phyloP scores from a whole-genome alignment of 2,329 filamentous ascomycete species.

The Drechslerella coelobrocha region DNA sequence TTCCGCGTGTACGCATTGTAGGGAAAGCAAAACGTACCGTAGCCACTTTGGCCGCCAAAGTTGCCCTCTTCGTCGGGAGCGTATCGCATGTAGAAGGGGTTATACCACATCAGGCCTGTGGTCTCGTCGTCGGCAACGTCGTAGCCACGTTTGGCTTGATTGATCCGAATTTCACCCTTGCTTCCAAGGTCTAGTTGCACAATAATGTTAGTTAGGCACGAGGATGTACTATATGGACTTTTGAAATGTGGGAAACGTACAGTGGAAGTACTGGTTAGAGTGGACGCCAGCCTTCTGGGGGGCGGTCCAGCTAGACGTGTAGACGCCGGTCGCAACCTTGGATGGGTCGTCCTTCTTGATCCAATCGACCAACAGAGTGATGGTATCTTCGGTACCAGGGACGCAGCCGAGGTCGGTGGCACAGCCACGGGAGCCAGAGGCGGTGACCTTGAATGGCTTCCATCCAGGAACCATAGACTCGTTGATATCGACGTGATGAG shows the following conservation, averaged over 20 bases:
- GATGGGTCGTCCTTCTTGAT: constrained; percentile 71
- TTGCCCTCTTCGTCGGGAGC: constrained; percentile 94
- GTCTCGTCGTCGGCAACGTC: constrained; percentile 82
- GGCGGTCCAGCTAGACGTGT: constrained; percentile 93
- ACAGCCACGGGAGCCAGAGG: constrained; percentile 77
- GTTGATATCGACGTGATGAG: constrained; percentile 89
- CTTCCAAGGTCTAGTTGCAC: constrained; percentile 69
- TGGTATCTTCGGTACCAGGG: constrained; percentile 86
- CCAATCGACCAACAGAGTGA: constrained; percentile 89
- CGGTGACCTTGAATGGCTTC: constrained; percentile 78
- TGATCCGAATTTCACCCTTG: constrained; percentile 83
- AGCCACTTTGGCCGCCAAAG: constrained; percentile 87
- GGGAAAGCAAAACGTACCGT: constrained; percentile 61
- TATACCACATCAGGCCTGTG: constrained; percentile 78
- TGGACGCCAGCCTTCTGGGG: constrained; percentile 93
- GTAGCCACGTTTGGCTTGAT: constrained; percentile 93
- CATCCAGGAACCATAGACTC: constrained; percentile 90
- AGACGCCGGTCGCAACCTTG: constrained; percentile 83
- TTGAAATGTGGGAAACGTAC: constrained; percentile 55
- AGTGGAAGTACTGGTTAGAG: constrained; percentile 96
- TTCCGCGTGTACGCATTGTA: neutral
- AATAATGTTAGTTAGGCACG: neutral
- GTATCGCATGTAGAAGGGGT: constrained; percentile 95
- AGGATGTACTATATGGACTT: neutral
- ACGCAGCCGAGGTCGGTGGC: constrained; percentile 80